phyloP scores from a whole-genome alignment of 306 rosid genomes.

The Prunus davidiana region DNA sequence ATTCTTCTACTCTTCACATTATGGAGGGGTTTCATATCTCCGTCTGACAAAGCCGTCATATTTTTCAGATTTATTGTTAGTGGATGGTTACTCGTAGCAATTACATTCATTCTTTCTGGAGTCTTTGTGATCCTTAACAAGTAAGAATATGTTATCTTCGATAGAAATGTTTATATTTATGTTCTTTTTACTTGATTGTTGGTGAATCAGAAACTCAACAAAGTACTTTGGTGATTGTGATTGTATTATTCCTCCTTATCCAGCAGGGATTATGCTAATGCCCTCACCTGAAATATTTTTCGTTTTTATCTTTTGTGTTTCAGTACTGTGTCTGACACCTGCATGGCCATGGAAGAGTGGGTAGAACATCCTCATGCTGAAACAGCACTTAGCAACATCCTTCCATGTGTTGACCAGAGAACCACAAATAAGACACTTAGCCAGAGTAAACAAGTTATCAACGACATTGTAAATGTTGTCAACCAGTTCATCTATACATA shows the following conservation, averaged over 20 bases:
- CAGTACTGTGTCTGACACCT: constrained; percentile 84
- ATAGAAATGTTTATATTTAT: neutral
- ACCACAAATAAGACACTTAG: constrained; percentile 74
- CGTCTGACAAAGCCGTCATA: constrained; percentile 21
- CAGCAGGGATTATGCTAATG: neutral
- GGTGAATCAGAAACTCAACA: no score
- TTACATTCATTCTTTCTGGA: constrained; percentile 88
- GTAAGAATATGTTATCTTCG: constrained; percentile 43
- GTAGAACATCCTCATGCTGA: constrained; percentile 84
- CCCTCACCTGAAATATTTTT: neutral
- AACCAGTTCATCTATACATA: constrained; percentile 55
- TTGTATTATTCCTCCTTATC: no score
- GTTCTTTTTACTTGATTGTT: neutral
- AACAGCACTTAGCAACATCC: constrained; percentile 85
- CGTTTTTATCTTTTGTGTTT: constrained; percentile 8
- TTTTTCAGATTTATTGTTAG: constrained; percentile 78
- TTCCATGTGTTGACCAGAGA: constrained; percentile 87
- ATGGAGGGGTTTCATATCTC: constrained; percentile 3
- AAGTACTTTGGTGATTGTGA: no score
- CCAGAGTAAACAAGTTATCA: constrained; percentile 73
- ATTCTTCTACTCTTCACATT: neutral
- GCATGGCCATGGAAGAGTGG: constrained; percentile 94
- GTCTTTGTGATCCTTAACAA: constrained; percentile 78
- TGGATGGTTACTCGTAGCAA: constrained; percentile 91
- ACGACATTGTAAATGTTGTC: constrained; percentile 63